Percentiles rank a stretch among this genome's conserved stretches.
These are phyloP conservation scores for Aspergillus ochraceus DNA, from an alignment of 2,329 filamentous ascomycete species.

Conservation along the genomic window DNA sequence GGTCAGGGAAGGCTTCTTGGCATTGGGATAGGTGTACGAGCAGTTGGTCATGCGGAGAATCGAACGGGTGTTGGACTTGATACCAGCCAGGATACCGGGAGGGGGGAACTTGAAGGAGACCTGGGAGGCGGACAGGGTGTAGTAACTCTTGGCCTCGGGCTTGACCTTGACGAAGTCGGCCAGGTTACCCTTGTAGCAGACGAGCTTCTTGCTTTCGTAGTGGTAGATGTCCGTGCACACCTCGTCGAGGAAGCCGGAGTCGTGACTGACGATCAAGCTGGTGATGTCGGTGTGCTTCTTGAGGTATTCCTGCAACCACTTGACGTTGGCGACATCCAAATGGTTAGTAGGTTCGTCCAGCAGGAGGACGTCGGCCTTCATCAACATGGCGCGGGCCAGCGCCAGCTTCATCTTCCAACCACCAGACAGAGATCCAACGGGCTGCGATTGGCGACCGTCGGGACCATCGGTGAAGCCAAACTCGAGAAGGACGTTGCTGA, in stretches of 20 bases:
- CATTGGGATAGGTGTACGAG: constrained; percentile 89
- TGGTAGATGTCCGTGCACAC: constrained; percentile 99
- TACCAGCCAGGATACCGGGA: constrained; percentile 88
- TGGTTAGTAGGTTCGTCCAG: constrained; percentile 99
- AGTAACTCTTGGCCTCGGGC: constrained; percentile 96
- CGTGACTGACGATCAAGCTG: constrained; percentile 96
- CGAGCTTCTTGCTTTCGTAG: constrained; percentile 96
- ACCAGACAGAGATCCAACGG: constrained; percentile 91
- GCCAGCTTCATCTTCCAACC: constrained; percentile 99
- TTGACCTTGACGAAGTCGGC: constrained; percentile 77
- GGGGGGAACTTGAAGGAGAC: constrained; percentile 98
- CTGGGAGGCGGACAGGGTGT: constrained; percentile 83
- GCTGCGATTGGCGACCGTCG: constrained; percentile 82
- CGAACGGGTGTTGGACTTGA: constrained; percentile 90
- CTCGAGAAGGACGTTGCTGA: constrained; percentile 79
- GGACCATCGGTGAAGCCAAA: constrained; percentile 92
- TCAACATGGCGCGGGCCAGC: constrained; percentile 91
- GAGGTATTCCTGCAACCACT: constrained; percentile 93
- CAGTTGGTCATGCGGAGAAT: constrained; percentile 94
- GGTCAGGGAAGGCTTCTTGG: constrained; percentile 79
- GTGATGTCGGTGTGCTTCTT: constrained; percentile 96
- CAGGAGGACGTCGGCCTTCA: constrained; percentile 92
- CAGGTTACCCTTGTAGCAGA: constrained; percentile 53
- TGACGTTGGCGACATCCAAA: constrained; percentile 92
- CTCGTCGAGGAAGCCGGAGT: constrained; percentile 94